Evolutionary conservation across 257 asterid species (phyloP).

Genomic region (Petunia secreta): DNA sequence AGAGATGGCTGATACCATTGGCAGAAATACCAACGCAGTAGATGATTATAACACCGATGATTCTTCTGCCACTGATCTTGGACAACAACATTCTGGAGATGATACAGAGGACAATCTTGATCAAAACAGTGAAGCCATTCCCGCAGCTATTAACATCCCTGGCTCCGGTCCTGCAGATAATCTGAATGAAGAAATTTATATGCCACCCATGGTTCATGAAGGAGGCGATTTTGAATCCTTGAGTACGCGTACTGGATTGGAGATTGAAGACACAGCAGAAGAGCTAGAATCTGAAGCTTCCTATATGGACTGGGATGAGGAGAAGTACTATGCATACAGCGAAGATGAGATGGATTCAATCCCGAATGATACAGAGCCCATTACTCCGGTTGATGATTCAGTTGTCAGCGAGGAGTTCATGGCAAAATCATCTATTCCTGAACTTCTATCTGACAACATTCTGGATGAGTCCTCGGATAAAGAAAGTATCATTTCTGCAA

Average conservation of each 20-base stretch:
- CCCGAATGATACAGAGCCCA: background rate
- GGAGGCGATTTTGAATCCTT: constrained; percentile 24
- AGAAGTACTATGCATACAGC: constrained; percentile 28
- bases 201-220: constrained; percentile 19
- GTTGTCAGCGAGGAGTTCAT: background rate
- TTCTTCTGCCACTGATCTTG: background rate
- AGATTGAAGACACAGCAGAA: constrained; percentile 28
- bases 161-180: constrained; percentile 25
- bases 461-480: constrained; percentile 42
- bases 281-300: constrained; percentile 45
- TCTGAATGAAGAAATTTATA: background rate
- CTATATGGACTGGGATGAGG: constrained; percentile 62
- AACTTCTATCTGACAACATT: constrained; percentile 36
- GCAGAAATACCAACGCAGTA: background rate
- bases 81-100: background rate
- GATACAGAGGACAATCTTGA: constrained; percentile 27
- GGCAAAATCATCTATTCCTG: constrained; percentile 20
- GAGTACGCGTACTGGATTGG: constrained; percentile 20
- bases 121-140: constrained; percentile 19
- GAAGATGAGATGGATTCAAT: background rate
- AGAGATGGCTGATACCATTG: constrained; percentile 1
- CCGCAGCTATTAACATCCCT: background rate
- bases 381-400: constrained; percentile 24
- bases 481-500: constrained; percentile 41
- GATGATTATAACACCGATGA: background rate